Evolutionary conservation across 768 basidiomycete species (phyloP), one percentile per base, ranked within the genome.

Genomic region (Suillus luteus): DNA sequence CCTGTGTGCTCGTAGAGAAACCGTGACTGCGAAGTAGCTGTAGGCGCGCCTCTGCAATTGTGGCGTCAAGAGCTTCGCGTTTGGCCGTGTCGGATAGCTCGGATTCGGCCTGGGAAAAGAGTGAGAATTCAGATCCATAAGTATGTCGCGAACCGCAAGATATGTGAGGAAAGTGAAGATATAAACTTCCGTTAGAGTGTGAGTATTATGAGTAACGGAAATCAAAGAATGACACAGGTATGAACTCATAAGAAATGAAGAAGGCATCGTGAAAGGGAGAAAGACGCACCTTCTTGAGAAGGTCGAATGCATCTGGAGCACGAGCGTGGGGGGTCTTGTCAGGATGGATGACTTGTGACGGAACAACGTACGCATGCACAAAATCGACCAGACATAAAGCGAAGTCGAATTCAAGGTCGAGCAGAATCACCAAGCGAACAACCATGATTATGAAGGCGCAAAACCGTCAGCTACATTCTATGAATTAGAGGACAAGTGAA

Each of bases 281-380:
- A n/a, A 61, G 12, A 67, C 77, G 12, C 59, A 91, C 93, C 86
- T 97, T 96, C 81, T 97, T 97, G 55, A 97, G 82, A 40, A 94
- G 72, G 75, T 96, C 95, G 73, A 97, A 97, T 1, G 95, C 95
- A 77, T 97, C 93, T 70, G 93, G 90, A 59, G 93, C 92, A 70
- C 88, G 86, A 35, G 85, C 82, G 78, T 97, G 93, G 73, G 92
- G 81, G 70, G 91, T 91, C 83, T 99, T 99, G 82, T 99, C 97
- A 66, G 97, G 97, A 83, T 99, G 97, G 72, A 99, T 98, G 77
- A 97, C 93, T 95, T 74, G 66, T 66, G 69, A 69, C 76, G 65
- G 73, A 62, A 76, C 66, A 79, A 83, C 80, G 81, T 83, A 82
- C 82, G 61, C 57, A 60, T 68, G 67, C 59, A 70, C 65, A 62